Evolutionary conservation across 2,329 filamentous ascomycete species (phyloP), one percentile per base, ranked within the genome.

Genomic region (Ustilaginoidea virens): DNA sequence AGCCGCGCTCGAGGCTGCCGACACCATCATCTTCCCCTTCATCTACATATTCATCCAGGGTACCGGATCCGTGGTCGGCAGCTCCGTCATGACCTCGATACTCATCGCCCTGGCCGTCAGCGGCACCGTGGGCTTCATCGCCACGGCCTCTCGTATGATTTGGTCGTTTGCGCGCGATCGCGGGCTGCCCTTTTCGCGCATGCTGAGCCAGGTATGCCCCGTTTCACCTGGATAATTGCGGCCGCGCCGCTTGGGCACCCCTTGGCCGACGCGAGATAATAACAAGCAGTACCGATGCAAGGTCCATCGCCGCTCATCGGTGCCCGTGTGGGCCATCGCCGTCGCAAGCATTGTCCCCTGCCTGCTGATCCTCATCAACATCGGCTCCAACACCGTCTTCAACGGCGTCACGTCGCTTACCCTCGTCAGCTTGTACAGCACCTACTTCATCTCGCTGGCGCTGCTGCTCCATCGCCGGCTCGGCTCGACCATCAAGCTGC

Each of bases 21-120:
- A 46, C 1, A 58, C 56, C 0, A 66, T 65, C 0, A 58, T 58
- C 1, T 69, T 66, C 27, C 69, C 72, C 0, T 71, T 72, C 36
- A 72, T 76, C 40, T 56, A 69, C 28, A 58, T 73, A 14, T 72
- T 72, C 33, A 55, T 55, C 35, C 56, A 67, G 20, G 60, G 59
- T 2, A 63, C 65, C 2, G 47, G 55, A 2, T 63, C 58, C 12
- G 44, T 55, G 3, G 56, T 54, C 2, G 66, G 59, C 0, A 58
- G 65, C 0, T 58, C 59, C 2, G 55, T 60, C 13, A 66, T 70
- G 58, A 53, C 57, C 0, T 44, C 53, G 4, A 54, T 71, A 12
- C 46, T 69, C 3, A 52, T 67, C 4, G 44, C 67, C 12, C 58
- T 65, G 17, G 47, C 60, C 5, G 56, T 58, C 2, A 61, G 56